Percentiles rank a stretch among this genome's conserved stretches.
These are phyloP conservation scores for Apophysomyces ossiformis DNA, from an alignment of 371 early-diverging fungal species.

Conservation along the genomic window DNA sequence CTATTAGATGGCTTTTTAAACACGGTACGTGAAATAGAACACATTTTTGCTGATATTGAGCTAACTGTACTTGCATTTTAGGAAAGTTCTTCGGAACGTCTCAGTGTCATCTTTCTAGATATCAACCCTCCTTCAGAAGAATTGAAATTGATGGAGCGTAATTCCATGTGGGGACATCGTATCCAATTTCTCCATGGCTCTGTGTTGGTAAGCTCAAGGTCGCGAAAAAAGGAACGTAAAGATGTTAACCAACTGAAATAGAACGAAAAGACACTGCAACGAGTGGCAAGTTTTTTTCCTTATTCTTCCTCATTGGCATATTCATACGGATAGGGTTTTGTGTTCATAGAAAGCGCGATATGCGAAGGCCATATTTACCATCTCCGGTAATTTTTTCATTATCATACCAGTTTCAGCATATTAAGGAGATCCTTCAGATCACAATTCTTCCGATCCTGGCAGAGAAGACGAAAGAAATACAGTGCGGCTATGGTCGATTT, in stretches of 20 bases:
- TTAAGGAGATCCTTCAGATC: conserved; percentile 28
- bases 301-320: too few species aligned
- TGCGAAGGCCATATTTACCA: conserved; percentile 54
- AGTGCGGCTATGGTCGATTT: conserved; percentile 68
- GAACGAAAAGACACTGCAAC: conserved; percentile 45
- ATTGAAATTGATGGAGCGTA: conserved; percentile 51
- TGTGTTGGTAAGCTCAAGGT: conserved; percentile 41
- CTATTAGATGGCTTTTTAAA: conserved; percentile 66
- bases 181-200: conserved; percentile 52
- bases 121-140: conserved; percentile 53
- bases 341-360: conserved; percentile 36
- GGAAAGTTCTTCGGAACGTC: conserved; percentile 46
- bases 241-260: conserved; percentile 2
- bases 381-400: conserved; percentile 42
- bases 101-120: conserved; percentile 64
- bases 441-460: conserved; percentile 41
- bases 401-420: conserved; percentile 6
- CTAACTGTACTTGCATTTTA: conserved; percentile 21
- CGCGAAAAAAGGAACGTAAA: background rate
- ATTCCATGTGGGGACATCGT: conserved; percentile 50
- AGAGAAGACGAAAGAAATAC: conserved; percentile 68
- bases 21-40: conserved; percentile 35
- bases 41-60: conserved; percentile 2
- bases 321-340: background rate
- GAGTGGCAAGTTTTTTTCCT: conserved; percentile 39